Base-by-base conservation (phyloP, 176 grass and related monocot genomes). In the Oryza glaberrima region DNA sequence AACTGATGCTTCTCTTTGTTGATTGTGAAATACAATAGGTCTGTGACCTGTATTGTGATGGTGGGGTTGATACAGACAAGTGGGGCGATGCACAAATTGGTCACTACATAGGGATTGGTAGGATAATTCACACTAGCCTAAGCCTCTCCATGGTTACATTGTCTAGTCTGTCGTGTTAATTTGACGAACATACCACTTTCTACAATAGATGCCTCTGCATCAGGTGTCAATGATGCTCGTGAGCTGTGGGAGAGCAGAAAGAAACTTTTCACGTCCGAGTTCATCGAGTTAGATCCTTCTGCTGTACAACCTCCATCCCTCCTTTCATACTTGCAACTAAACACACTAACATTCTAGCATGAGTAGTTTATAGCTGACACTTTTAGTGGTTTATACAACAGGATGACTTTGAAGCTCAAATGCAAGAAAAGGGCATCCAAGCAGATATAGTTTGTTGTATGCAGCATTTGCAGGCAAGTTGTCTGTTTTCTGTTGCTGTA, bases 81-180 rank as follows among this genome's bases (percentile, higher is more conserved):
- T 98, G 96, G 96, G 86, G 89, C 6, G 86, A 98, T 65, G 81
- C 81, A 22, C 96, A 98, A 75, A 90, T 95, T 65, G 91, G 89
- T 64, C 93, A 91, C 75, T 98, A 94, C 86, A 84, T 98, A 56
- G 96, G 91, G 78, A 86, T 95, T 9, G 94, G 94, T 97, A 73
- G 11, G 74, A 2, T 43, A 48, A 68, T 19, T 75, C 40, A 48
- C 79, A 35, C 5, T 75, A 65, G 56, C 25, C 11, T 52, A 30
- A 48, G 34, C 12, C 1, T 23, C 40, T 79, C 34, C n/a, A 23
- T 75, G 52, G 17, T 67, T 73, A 75, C 66, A 40, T 87, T 69
- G 11, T 64, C 84, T 76, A 40, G 54, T 54, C 9, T 82, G 38
- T 34, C 5, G 17, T 11, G 16, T 28, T 79, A 20, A 56, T 86